Base-by-base conservation (phyloP, 2,329 filamentous ascomycete species). In the Fusarium sp. region DNA sequence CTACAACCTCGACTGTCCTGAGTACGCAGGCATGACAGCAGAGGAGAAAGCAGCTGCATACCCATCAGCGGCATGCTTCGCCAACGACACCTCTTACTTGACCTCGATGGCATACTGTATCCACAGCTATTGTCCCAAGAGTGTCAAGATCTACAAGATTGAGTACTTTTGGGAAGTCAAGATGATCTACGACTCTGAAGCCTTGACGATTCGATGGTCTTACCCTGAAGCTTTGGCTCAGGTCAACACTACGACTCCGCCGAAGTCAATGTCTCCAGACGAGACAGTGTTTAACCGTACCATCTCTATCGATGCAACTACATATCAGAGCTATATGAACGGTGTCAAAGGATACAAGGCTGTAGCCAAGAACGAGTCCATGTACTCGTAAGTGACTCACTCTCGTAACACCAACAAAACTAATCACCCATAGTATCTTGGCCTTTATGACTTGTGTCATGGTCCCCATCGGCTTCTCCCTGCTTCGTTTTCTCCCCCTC, bases 61-160 rank as follows among this genome's bases (percentile, higher is more conserved):
- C 20, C 71, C 76, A 9, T 76, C 74, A 1, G 28, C 71, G 4
- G 42, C 35, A 0, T 78, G 76, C 28, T 67, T 75, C 22, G 61
- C 64, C 2, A 65, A 75, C 7, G 51, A 74, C 8, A 50, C 48
- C 1, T 41, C 65, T 0, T 78, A 77, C 48, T 18, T 78, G 15
- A 77, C 76, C 1, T 68, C 76, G 0, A 57, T 78, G 12, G 76
- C 76, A 0, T 76, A 68, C 64, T 78, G 76, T 3, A 76, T 78
- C 1, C 14, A 60, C 12, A 12, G 44, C 1, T 55, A 45, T 22
- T 77, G 75, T 15, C 33, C 56, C 0, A 57, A 55, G 3, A 15
- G 30, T 2, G 50, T 58, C n/a, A 67, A 54, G 24, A 14, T 41
- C 1, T 76, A 60, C 42, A 39, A 53, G 11, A 60, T 76, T 15